Evolutionary conservation across 2,329 filamentous ascomycete genomes (phyloP), one percentile per base, ranked within the genome.

Genomic region (Trichoderma sp.): DNA sequence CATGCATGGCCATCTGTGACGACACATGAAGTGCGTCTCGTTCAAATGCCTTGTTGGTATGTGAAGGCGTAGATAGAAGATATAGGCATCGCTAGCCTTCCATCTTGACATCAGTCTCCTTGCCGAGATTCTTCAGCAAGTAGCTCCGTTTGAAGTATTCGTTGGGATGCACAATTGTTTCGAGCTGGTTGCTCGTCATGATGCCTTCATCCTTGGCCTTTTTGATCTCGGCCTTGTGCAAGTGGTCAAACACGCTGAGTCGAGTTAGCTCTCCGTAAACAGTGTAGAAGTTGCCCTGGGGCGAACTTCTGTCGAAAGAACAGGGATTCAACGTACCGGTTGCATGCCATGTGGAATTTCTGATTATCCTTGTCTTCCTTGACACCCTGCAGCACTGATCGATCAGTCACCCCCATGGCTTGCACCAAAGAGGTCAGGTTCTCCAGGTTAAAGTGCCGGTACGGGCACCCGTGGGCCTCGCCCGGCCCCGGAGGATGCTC

Each of bases 71-170:
- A 50, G 14, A 7, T 2, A 34, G 34, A 14, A 34, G 28, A 30
- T 30, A 39, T 5, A 39, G 12, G 14, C 34, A 14, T 41, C 21
- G 15, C 51, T 51, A 66, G 17, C 55, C 80, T 66, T 83, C 82
- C 83, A 88, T 88, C 76, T 84, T 83, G 39, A 84, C 77, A 67
- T 88, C 84, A 19, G 80, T 78, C 66, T 79, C 79, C 24, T 78
- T 87, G 58, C 78, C 88, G 28, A 96, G 77, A 74, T 95, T 91
- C 81, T 93, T 97, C 67, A 99, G 80, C 71, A 96, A 73, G 76
- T 92, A 98, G 75, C 93, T 96, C 64, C 94, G 85, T 83, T 97
- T 97, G 78, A 98, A 99, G 78, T 97, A 99, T 69, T 94, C 93
- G 76, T 99, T 99, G 12, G 95, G 95, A 78, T 99, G 95, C 24